Evolutionary conservation across 805 yeast genomes (phyloP).

Genomic region (Wickerhamiella hasegawae): DNA sequence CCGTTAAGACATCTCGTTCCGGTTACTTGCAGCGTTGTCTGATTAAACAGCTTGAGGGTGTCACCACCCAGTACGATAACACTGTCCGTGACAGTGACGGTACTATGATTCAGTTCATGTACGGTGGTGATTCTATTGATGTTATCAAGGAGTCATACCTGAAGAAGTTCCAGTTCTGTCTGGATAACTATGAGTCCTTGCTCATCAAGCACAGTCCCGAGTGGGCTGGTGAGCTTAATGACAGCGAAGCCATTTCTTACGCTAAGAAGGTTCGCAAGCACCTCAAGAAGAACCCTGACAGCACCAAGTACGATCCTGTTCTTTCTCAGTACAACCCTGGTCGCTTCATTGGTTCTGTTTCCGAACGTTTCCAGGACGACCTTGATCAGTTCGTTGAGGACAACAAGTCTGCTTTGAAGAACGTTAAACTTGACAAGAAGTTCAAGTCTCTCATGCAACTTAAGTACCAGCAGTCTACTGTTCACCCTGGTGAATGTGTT

Average conservation of each 20-base stretch:
- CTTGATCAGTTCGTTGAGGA: conserved; percentile 52
- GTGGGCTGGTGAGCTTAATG: conserved; percentile 54
- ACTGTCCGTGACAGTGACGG: conserved; percentile 95
- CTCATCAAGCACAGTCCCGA: conserved; percentile 77
- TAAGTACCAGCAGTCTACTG: conserved; percentile 90
- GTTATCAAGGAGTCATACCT: conserved; percentile 88
- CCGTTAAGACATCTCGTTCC: conserved; percentile 95
- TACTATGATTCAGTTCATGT: conserved; percentile 78
- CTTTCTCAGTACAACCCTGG: conserved; percentile 76
- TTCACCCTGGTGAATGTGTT: conserved; percentile 94
- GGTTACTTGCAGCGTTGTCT: conserved; percentile 98
- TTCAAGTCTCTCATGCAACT: conserved; percentile 95
- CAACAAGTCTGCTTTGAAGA: conserved; percentile 28
- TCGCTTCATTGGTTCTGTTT: conserved; percentile 80
- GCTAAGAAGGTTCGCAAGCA: conserved; percentile 68
- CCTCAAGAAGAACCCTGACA: conserved; percentile 35
- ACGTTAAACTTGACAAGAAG: conserved; percentile 48
- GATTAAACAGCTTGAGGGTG: conserved; percentile 96
- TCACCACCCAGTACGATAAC: conserved; percentile 84
- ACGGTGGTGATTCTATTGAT: conserved; percentile 96
- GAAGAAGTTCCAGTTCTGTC: conserved; percentile 85
- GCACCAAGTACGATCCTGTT: conserved; percentile 69
- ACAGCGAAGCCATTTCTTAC: conserved; percentile 66
- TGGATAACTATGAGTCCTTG: conserved; percentile 76
- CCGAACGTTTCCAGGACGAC: conserved; percentile 72